Evolutionary conservation across 805 yeast genomes (phyloP), one percentile per base, ranked within the genome.

Genomic region (Nakazawaea ishiwadae): DNA sequence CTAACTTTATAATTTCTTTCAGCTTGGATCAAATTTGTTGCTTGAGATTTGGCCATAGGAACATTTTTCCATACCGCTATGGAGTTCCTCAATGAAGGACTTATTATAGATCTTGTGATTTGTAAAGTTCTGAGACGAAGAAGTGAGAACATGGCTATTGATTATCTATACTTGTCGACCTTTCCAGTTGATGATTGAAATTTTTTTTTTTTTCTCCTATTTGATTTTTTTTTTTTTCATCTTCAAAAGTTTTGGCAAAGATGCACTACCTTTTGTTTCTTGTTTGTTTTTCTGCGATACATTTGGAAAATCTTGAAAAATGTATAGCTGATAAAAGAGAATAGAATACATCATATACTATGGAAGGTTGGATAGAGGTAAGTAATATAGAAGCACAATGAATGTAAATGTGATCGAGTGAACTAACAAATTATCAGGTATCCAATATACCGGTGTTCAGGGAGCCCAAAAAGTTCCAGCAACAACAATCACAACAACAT

Each of bases 1-100:
- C 91, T 81, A 35, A 89, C 95, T 62, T 91, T 91, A 74, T 91
- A 89, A 3, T 89, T 81, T 62, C 97, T 78, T 12, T 62, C 45
- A 14, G 56, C 39, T 31, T 38, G 42, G 17, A 31, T 17, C 27
- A 31, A 32, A 31, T 32, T 31, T 11, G 24, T 19, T 12, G 21
- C 17, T 17, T 26, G 38, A 5, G 23, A n/a, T 28, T 21, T 44
- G 5, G 43, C 33, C 59, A 59, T 37, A 47, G 62, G 29, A 42
- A 63, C 27, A 47, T 59, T 41, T 23, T 19, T 14, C 31, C 21
- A 27, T n/a, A 19, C 6, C 24, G 27, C 16, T 27, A 18, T 11
- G n/a, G 26, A 6, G 16, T 17, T 35, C 15, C 24, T 35, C 5
- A 7, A 35, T 17, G 31, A 12, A 16, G 31, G 31, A 19, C 18